Evolutionary conservation across 208 protist genomes (phyloP), one percentile per base, ranked within the genome.

Genomic region (Trypanosoma cruzi): DNA sequence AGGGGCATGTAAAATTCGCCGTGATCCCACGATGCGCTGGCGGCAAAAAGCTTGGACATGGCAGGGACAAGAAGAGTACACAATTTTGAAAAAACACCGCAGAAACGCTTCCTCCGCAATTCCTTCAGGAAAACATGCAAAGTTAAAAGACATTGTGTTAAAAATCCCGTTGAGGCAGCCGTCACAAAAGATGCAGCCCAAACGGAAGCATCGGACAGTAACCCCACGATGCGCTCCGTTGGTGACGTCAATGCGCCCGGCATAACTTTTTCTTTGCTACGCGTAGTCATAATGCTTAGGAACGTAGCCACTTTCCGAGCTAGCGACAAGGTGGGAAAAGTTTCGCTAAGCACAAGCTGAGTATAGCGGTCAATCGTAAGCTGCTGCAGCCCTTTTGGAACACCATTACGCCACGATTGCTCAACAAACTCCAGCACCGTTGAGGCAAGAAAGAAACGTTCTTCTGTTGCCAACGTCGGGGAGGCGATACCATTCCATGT

Each of bases 81-180:
- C 5, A 94, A 55, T 2, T 54, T 63, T 29, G 75, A 68, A 53
- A 94, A 94, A 14, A 80, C 63, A n/a, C 55, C 57, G 14, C 84
- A 81, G 24, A 91, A 53, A 28, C 80, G 81, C 37, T 81, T 81
- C 20, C 55, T 60, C 50, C 88, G 75, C 58, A 82, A 68, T 34
- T 89, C 82, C 77, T 94, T 92, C 7, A 96, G 53, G 14, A 96
- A 68, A 0, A 94, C 16, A 65, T 94, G 90, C 6, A 91, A 53
- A 32, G 64, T 50, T 2, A 94, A 77, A 52, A 93, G 83, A 22
- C 80, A 26, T 34, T 81, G 83, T 14, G 77, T 63, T 32, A 28
- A 44, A 44, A 57, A 73, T 11, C 24, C 54, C 53, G 34, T 62
- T 52, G 63, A 50, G 26, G 11, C 44, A 37, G 34, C 5, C 3